These are phyloP conservation scores for Uncinocarpus reesii DNA, from an alignment of 2,329 filamentous ascomycete genomes.

Conservation along the genomic window DNA sequence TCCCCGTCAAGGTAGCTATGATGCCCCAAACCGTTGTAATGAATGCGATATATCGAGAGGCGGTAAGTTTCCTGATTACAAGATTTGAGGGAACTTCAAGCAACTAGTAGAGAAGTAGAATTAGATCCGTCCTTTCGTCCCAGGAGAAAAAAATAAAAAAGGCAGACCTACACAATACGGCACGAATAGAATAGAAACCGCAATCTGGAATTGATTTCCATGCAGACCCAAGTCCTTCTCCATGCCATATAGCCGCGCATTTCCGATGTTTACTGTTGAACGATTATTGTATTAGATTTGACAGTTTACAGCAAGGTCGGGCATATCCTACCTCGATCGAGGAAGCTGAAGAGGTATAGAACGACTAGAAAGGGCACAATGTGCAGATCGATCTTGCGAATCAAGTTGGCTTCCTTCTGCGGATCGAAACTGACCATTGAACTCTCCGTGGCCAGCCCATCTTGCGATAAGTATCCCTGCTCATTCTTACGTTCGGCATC, in stretches of 20 bases:
- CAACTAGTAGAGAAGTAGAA: constrained; percentile 22
- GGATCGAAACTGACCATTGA: constrained; percentile 21
- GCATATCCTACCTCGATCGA: constrained; percentile 46
- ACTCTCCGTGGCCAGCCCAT: background rate
- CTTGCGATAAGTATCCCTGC: background rate
- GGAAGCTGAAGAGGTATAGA: constrained; percentile 61
- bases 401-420: constrained; percentile 24
- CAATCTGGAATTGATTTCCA: constrained; percentile 59
- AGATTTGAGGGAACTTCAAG: constrained; percentile 59
- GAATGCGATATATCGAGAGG: constrained; percentile 46
- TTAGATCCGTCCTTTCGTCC: constrained; percentile 5
- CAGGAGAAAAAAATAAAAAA: background rate
- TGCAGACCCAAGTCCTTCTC: constrained; percentile 52
- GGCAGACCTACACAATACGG: constrained; percentile 44
- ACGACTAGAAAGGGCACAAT: constrained; percentile 35
- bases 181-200: constrained; percentile 57
- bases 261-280: constrained; percentile 56
- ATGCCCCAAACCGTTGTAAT: constrained; percentile 53
- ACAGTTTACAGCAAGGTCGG: background rate
- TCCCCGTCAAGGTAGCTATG: constrained; percentile 46
- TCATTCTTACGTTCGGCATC: background rate
- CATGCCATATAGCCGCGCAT: constrained; percentile 55
- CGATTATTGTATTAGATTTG: background rate
- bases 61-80: constrained; percentile 52
- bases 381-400: constrained; percentile 34